These are phyloP conservation scores for Candida railenensis DNA, from an alignment of 805 yeast species.

Conservation along the genomic window DNA sequence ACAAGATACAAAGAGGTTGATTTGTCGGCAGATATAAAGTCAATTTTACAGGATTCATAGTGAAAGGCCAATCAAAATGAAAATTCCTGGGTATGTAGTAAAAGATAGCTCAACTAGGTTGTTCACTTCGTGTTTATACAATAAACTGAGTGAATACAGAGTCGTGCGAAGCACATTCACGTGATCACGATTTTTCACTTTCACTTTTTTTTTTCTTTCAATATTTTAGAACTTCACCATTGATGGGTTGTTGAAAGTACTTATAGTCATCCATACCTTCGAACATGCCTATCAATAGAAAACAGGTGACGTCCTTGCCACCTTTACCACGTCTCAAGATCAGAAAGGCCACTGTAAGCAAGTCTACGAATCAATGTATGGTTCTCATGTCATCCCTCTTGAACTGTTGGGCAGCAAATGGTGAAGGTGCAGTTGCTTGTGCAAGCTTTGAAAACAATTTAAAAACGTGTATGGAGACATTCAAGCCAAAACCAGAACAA, in stretches of 20 bases:
- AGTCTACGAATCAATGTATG: constrained; percentile 67
- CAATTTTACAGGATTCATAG: too few species aligned
- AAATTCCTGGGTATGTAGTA: too few species aligned
- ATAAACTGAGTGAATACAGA: too few species aligned
- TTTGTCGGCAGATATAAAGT: too few species aligned
- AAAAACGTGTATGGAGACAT: constrained; percentile 67
- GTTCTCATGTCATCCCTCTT: constrained; percentile 81
- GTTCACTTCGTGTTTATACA: too few species aligned
- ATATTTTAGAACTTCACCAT: neutral
- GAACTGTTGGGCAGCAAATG: constrained; percentile 96
- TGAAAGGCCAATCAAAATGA: too few species aligned
- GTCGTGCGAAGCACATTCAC: neutral
- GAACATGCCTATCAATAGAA: constrained; percentile 43
- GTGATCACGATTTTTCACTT: neutral
- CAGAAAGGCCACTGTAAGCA: constrained; percentile 58
- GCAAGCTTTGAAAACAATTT: constrained; percentile 63
- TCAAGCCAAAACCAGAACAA: constrained; percentile 38
- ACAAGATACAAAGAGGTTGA: too few species aligned
- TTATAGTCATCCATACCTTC: too few species aligned
- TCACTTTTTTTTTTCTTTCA: neutral
- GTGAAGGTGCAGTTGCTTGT: constrained; percentile 76
- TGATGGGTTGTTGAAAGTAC: neutral
- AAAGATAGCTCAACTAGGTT: too few species aligned
- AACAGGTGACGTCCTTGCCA: constrained; percentile 50
- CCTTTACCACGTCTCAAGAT: constrained; percentile 74